Evolutionary conservation across 345 rosid genomes (phyloP).

Genomic region (Ailanthus altissimus): DNA sequence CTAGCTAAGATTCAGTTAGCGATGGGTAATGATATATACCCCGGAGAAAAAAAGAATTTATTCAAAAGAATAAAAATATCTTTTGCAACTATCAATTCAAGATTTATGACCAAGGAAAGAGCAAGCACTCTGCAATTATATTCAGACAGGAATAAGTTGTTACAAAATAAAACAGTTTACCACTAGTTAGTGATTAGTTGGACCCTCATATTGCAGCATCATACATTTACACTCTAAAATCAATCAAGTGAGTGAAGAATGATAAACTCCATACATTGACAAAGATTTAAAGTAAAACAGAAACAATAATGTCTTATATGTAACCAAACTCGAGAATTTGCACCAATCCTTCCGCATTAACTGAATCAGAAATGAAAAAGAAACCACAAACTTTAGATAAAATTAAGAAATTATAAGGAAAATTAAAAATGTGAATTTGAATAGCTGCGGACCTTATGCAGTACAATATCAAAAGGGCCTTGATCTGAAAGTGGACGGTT

Average conservation of each 20-base stretch:
- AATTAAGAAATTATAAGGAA: neutral
- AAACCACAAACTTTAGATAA: neutral
- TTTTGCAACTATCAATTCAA: conserved; percentile 45
- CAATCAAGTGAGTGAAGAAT: neutral
- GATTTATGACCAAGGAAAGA: conserved; percentile 48
- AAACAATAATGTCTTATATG: conserved; percentile 6
- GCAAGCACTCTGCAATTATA: conserved; percentile 53
- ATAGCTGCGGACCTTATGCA: conserved; percentile 58
- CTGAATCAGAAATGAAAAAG: conserved; percentile 38
- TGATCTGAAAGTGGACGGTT: conserved; percentile 71
- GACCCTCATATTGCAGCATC: conserved; percentile 20
- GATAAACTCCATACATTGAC: conserved; percentile 7
- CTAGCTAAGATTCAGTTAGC: conserved; percentile 11
- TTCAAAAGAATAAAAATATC: conserved; percentile 22
- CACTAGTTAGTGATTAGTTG: conserved; percentile 22
- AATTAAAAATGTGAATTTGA: neutral
- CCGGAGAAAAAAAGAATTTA: conserved; percentile 6
- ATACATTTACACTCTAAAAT: neutral
- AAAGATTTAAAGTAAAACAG: neutral
- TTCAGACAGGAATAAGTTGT: conserved; percentile 42
- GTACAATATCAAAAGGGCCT: conserved; percentile 79
- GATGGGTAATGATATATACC: too few relatives aligned
- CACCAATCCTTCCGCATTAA: conserved; percentile 67
- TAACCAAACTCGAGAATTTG: conserved; percentile 76
- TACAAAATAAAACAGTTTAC: conserved; percentile 26